A percentile compares a stretch with the other conserved stretches of the same genome.
These are phyloP conservation scores for Pestalotiopsis sp. DNA, from an alignment of 2,329 filamentous ascomycete genomes.

Conservation along the genomic window DNA sequence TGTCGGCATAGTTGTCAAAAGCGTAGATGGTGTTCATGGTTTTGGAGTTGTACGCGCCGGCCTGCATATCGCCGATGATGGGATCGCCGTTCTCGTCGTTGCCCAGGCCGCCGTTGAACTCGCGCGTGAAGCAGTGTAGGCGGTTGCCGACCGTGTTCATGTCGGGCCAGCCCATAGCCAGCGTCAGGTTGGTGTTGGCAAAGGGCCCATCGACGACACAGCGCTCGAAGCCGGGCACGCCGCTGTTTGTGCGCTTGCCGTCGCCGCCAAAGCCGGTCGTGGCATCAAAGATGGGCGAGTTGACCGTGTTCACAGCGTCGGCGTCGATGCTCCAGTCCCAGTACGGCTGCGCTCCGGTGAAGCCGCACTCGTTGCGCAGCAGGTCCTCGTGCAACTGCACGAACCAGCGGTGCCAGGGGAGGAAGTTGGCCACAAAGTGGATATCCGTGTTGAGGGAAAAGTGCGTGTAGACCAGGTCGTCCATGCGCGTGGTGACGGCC, in stretches of 20 bases:
- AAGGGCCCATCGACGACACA: slow-evolving; percentile 40
- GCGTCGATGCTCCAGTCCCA: slow-evolving; percentile 39
- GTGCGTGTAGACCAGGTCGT: slow-evolving; percentile 37
- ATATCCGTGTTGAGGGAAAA: slow-evolving; percentile 30
- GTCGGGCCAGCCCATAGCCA: slow-evolving; percentile 30
- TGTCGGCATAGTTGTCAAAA: slow-evolving; percentile 24
- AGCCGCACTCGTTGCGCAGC: slow-evolving; percentile 33
- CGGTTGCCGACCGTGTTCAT: slow-evolving; percentile 18
- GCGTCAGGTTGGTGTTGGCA: slow-evolving; percentile 30
- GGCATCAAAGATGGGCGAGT: slow-evolving; percentile 32
- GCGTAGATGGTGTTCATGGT: slow-evolving; percentile 22
- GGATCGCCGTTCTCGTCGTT: slow-evolving; percentile 7
- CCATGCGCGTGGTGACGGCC: slow-evolving; percentile 32
- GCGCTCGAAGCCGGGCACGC: slow-evolving; percentile 29
- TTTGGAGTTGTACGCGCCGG: slow-evolving; percentile 26
- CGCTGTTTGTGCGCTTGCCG: slow-evolving; percentile 25
- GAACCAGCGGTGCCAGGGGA: slow-evolving; percentile 40
- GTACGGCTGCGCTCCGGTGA: slow-evolving; percentile 30
- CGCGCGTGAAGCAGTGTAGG: slow-evolving; percentile 23
- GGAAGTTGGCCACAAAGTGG: slow-evolving; percentile 36
- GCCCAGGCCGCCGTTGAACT: slow-evolving; percentile 19
- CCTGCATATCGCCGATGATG: slow-evolving; percentile 32
- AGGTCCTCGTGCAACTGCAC: slow-evolving; percentile 34
- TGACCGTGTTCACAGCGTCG: slow-evolving; percentile 26
- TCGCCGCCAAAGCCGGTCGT: slow-evolving; percentile 35